These are phyloP conservation scores for Entamoeba dispar DNA, from an alignment of 208 protist genomes.

Conservation along the genomic window DNA sequence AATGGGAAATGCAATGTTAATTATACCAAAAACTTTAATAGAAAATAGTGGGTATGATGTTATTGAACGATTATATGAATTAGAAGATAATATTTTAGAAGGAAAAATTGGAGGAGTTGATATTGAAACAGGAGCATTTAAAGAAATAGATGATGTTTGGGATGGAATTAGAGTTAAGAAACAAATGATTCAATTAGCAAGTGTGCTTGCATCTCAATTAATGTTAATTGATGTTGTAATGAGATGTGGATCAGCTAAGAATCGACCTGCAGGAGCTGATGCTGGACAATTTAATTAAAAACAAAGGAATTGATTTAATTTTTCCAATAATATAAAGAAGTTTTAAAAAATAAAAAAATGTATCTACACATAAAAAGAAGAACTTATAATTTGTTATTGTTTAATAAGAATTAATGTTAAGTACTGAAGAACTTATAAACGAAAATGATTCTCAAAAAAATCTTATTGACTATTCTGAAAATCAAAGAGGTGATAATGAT, in stretches of 20 bases:
- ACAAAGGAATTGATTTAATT: no score
- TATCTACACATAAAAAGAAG: no score
- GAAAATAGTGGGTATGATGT: slow-evolving; percentile 87
- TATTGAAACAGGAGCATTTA: slow-evolving; percentile 73
- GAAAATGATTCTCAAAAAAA: neutral
- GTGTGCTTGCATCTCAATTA: slow-evolving; percentile 82
- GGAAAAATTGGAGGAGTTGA: slow-evolving; percentile 66
- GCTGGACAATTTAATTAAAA: neutral
- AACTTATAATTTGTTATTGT: neutral
- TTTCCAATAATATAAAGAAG: no score
- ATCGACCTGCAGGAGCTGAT: neutral
- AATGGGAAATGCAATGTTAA: slow-evolving; percentile 86
- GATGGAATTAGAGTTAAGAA: slow-evolving; percentile 96
- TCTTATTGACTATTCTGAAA: neutral
- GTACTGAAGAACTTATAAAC: neutral
- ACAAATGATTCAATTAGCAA: slow-evolving; percentile 70
- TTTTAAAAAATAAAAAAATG: no score
- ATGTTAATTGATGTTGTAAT: slow-evolving; percentile 99
- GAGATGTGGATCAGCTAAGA: slow-evolving; percentile 54
- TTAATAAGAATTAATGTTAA: neutral
- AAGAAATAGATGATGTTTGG: slow-evolving; percentile 72
- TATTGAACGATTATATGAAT: slow-evolving; percentile 71
- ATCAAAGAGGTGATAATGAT: neutral
- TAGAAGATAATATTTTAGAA: slow-evolving; percentile 59
- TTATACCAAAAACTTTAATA: slow-evolving; percentile 91